Base-by-base conservation (phyloP, 2,329 filamentous ascomycete species). In the Hymenoscyphus infarciens region DNA sequence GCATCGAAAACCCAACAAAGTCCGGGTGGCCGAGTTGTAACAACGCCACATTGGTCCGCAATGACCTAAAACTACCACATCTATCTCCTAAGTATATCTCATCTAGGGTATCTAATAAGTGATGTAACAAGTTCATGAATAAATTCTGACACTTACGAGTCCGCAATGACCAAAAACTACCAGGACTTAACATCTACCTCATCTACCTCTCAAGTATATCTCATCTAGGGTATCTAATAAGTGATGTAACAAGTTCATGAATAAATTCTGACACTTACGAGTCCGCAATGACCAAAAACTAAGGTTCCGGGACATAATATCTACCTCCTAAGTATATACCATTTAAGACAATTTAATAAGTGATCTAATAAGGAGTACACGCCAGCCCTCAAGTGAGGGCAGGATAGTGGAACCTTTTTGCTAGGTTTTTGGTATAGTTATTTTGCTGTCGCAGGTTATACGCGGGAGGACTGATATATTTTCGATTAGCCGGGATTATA, bases 371-470 rank as follows among this genome's bases (percentile, higher is more conserved):
- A 52, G 45, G 45, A 52, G 45, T 52, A 25, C 45, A 13, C 10
- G 3, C 35, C 3, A 38, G 35, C 45, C 19, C 19, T n/a, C 39
- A 19, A 45, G 39, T 45, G 16, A 5, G 39, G 19, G n/a, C 22
- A 15, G 35, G 35, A 38, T 49, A 52, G 45, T 22, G 45, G 45
- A 52, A 52, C 45, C 45, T 52, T 52, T 52, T 52, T 52, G 45
- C 45, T 13, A n/a, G 45, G 19, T 25, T 25, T 52, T 13, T 10
- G 39, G 39, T 16, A 16, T 5, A 15, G 13, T 15, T 13, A 15
- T 15, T n/a, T 13, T 39, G 13, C 5, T 39, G 6, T 15, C 13
- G 13, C 5, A 39, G 38, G 13, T 39, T 15, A 16, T 15, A n/a
- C 4, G 38, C 38, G 15, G 39, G 39, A 31, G 5, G 16, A 42